Percentiles rank a stretch among this genome's conserved stretches.
These are phyloP conservation scores for Trichoderma polysporum DNA, from an alignment of 2,329 filamentous ascomycete genomes.

Conservation along the genomic window DNA sequence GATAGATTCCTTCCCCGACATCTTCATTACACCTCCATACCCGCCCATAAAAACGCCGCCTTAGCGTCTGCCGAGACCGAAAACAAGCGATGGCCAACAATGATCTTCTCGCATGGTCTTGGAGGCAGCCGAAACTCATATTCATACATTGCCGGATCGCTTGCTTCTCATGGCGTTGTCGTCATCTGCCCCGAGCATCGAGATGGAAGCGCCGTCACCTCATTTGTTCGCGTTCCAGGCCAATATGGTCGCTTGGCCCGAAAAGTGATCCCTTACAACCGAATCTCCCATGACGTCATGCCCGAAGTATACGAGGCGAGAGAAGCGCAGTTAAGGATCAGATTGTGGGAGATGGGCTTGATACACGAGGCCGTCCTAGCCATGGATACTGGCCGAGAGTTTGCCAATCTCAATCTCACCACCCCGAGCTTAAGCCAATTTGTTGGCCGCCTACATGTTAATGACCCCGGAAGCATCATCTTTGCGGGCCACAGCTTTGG, in stretches of 20 bases:
- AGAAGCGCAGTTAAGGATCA: constrained; percentile 70
- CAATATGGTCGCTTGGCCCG: constrained; percentile 38
- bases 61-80: constrained; percentile 52
- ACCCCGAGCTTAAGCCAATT: constrained; percentile 58
- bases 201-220: constrained; percentile 76
- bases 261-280: constrained; percentile 47
- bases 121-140: constrained; percentile 81
- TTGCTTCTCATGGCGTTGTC: constrained; percentile 78
- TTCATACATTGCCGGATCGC: constrained; percentile 74
- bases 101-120: constrained; percentile 83
- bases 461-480: constrained; percentile 68
- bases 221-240: constrained; percentile 64
- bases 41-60: constrained; percentile 68
- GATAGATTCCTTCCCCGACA: constrained; percentile 66
- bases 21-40: constrained; percentile 71
- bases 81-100: constrained; percentile 68
- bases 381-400: constrained; percentile 56
- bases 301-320: constrained; percentile 66
- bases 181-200: constrained; percentile 81
- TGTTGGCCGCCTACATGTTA: constrained; percentile 61
- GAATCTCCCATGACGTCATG: constrained; percentile 61
- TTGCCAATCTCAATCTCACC: constrained; percentile 55
- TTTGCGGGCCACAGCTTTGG: constrained; percentile 84
- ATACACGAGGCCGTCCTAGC: constrained; percentile 66
- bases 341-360: constrained; percentile 75